These are phyloP conservation scores for Asclepias syriaca DNA, from an alignment of 257 asterid species.

Conservation along the genomic window DNA sequence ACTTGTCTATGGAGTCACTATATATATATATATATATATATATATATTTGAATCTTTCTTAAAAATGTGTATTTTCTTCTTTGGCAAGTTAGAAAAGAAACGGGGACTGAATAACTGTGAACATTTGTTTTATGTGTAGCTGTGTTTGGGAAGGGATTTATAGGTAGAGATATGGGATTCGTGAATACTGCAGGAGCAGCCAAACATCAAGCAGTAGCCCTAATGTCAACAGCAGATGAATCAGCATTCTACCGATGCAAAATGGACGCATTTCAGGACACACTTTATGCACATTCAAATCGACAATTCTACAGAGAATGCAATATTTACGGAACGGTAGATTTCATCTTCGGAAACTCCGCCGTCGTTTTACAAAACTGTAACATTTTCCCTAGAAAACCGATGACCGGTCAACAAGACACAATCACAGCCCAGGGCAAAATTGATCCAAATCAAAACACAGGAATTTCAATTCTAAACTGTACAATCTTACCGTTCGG, in stretches of 20 bases:
- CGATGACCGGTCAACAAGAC: conserved; percentile 39
- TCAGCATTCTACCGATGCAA: conserved; percentile 40
- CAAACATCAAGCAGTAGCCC: conserved; percentile 50
- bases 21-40: too few relatives aligned
- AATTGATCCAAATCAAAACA: conserved; percentile 47
- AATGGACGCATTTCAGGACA: conserved; percentile 44
- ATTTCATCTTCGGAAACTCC: conserved; percentile 54
- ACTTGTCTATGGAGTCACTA: too few relatives aligned
- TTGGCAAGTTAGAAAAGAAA: too few relatives aligned
- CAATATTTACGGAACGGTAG: conserved; percentile 42
- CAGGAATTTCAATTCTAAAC: conserved; percentile 70
- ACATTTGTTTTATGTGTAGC: conserved; percentile 15
- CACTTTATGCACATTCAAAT: conserved; percentile 41
- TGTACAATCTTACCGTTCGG: conserved; percentile 49
- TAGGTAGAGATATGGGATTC: conserved; percentile 59
- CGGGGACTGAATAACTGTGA: neutral
- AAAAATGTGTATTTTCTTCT: too few relatives aligned
- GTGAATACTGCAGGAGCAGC: conserved; percentile 37
- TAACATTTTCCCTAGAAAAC: conserved; percentile 33
- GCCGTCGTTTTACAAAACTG: conserved; percentile 50
- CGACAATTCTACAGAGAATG: conserved; percentile 55
- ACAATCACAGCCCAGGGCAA: conserved; percentile 48
- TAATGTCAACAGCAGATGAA: conserved; percentile 38
- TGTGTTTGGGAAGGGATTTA: conserved; percentile 55
- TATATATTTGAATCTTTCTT: too few relatives aligned